Evolutionary conservation across 2,329 filamentous ascomycete genomes (phyloP), one percentile per base, ranked within the genome.

Genomic region (Endoconidiophora polonica): DNA sequence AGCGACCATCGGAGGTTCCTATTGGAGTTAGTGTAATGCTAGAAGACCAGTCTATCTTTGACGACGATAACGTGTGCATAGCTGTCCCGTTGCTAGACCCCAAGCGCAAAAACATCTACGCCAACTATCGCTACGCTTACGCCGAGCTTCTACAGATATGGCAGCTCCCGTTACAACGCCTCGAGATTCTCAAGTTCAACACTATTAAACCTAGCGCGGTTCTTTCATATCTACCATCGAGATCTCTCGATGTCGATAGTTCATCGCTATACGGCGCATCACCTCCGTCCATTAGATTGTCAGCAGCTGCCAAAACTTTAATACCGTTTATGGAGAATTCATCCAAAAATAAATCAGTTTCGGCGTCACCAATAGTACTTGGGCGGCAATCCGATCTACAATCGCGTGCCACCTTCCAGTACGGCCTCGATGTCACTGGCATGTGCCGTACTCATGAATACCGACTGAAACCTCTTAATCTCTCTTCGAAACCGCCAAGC

Each of bases 121-220:
- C 71, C n/a, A 68, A 66, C 57, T 83, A 82, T 58, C 73, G 79
- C 36, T 73, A 76, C 53, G 70, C 73, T 1, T 83, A 83, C 57
- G 77, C 79, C n/a, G 77, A 81, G 61, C 71, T 83, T 62, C 68
- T 83, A 3, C 78, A 79, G 55, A 73, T 77, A 63, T 83, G 79
- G 79, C 67, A 70, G 2, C 71, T 78, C 50, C 77, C 77, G 0
- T 63, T 82, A 3, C 70, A 75, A 29, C 69, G 78, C 16, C 68
- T 83, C 1, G 79, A 83, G 59, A 73, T 83, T 24, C 69, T 83
- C 63, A 83, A 83, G 58, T 83, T 82, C 58, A 81, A 81, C 54
- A 70, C 76, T 3, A 64, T 82, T 38, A 72, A 72, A 49, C 72
- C 33, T 12, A 22, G 20, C 7, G n/a, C 46, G 2, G n/a, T 10